Conservation (phyloP, 176 grass and related monocot genomes). For the Bromus sterilis region DNA sequence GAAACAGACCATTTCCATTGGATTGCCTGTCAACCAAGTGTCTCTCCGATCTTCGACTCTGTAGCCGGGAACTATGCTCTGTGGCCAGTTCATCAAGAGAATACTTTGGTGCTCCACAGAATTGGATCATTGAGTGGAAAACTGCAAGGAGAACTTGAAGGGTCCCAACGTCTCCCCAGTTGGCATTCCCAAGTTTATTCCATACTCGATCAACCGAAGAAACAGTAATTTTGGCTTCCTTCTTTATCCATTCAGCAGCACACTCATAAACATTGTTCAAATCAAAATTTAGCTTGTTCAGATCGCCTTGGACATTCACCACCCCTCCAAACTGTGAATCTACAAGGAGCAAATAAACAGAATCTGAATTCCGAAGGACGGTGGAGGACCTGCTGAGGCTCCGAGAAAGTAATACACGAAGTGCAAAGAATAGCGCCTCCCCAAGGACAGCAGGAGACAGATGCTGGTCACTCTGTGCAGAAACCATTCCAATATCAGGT, state of each 20-base stretch:
- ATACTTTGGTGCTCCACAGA: slow-evolving; percentile 74
- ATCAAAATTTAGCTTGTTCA: slow-evolving; percentile 83
- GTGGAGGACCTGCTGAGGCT: slow-evolving; percentile 80
- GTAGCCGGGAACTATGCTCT: slow-evolving; percentile 79
- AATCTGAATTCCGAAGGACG: slow-evolving; percentile 64
- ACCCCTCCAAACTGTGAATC: slow-evolving; percentile 95
- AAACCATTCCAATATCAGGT: slow-evolving; percentile 68
- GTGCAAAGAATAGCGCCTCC: slow-evolving; percentile 89
- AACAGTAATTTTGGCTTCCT: slow-evolving; percentile 67
- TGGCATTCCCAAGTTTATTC: slow-evolving; percentile 99
- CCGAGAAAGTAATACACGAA: slow-evolving; percentile 78
- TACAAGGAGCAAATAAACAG: slow-evolving; percentile 83
- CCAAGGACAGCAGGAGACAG: slow-evolving; percentile 65
- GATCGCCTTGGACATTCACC: slow-evolving; percentile 86
- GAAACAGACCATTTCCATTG: slow-evolving; percentile 66
- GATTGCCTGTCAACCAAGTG: slow-evolving; percentile 58
- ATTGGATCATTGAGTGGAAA: slow-evolving; percentile 82
- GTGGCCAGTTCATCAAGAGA: slow-evolving; percentile 73
- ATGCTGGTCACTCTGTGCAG: slow-evolving; percentile 31
- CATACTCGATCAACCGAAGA: slow-evolving; percentile 79
- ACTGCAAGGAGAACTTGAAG: slow-evolving; percentile 80
- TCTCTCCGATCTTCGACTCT: slow-evolving; percentile 91
- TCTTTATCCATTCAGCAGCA: slow-evolving; percentile 87
- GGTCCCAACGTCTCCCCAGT: slow-evolving; percentile 91
- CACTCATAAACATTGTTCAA: slow-evolving; percentile 71